Conservation (phyloP, 495 filamentous ascomycete species). For the Collariella sp. region DNA sequence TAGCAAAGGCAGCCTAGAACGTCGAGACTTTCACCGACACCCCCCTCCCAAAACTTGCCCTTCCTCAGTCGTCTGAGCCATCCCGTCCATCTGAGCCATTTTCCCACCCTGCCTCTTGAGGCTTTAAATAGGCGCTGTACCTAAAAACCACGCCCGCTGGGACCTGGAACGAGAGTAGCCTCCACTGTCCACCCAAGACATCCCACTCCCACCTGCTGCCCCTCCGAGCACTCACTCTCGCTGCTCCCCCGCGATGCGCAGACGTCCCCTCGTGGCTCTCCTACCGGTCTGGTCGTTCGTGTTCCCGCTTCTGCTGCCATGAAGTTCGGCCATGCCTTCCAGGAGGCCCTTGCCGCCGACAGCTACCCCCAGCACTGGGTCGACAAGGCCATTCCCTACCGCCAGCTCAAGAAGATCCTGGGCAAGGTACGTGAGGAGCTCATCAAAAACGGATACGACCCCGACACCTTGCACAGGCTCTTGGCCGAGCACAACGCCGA, state of each 20-base stretch:
- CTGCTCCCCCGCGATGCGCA: slow-evolving; percentile 28
- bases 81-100: too few species aligned
- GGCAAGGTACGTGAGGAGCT: slow-evolving; percentile 58
- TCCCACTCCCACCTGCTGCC: background rate
- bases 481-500: slow-evolving; percentile 35
- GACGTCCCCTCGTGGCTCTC: slow-evolving; percentile 7
- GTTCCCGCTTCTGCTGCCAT: slow-evolving; percentile 33
- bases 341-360: slow-evolving; percentile 48
- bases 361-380: slow-evolving; percentile 59
- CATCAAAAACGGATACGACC: slow-evolving; percentile 49
- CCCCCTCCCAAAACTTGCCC: too few species aligned
- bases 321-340: slow-evolving; percentile 69
- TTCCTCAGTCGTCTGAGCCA: too few species aligned
- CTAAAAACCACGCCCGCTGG: too few species aligned
- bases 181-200: background rate
- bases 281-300: slow-evolving; percentile 15
- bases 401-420: slow-evolving; percentile 67
- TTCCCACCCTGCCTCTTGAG: too few species aligned
- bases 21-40: too few species aligned
- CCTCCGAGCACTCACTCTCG: slow-evolving; percentile 1
- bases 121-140: too few species aligned
- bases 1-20: too few species aligned
- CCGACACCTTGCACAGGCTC: slow-evolving; percentile 48
- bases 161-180: too few species aligned
- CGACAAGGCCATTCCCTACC: slow-evolving; percentile 60